Percentiles rank a stretch among this genome's conserved stretches.
Evolutionary conservation across 2,329 filamentous ascomycete species (phyloP).

Genomic region (Ramichloridium luteum): DNA sequence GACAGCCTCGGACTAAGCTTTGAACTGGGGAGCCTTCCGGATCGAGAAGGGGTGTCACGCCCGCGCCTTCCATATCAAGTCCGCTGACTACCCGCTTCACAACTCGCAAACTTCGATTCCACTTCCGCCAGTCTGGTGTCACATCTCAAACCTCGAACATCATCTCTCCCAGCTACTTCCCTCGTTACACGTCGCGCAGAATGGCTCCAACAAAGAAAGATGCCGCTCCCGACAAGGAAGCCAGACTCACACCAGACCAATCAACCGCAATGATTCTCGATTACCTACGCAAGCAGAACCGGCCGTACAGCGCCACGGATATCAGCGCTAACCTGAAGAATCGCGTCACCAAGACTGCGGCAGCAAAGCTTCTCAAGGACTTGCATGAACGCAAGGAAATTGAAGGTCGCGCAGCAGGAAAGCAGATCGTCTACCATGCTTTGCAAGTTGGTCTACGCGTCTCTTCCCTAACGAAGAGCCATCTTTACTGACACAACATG

Average conservation of each 20-base stretch:
- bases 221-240: no score
- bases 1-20: no score
- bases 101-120: no score
- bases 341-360: constrained; percentile 34
- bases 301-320: constrained; percentile 25
- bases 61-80: no score
- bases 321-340: constrained; percentile 26
- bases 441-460: constrained; percentile 29
- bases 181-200: constrained; percentile 2
- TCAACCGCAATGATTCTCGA: constrained; percentile 19
- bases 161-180: neutral
- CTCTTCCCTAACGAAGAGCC: neutral
- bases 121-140: no score
- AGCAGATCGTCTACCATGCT: constrained; percentile 50
- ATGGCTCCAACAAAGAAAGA: constrained; percentile 25
- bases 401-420: constrained; percentile 45
- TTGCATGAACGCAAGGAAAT: constrained; percentile 49
- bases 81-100: no score
- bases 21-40: no score
- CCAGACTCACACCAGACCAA: constrained; percentile 22
- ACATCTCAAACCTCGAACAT: neutral
- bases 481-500: neutral
- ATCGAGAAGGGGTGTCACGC: no score
- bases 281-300: constrained; percentile 23
- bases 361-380: constrained; percentile 50